Evolutionary conservation across 768 basidiomycete species (phyloP).

Genomic region (Lentinula aciculospora): DNA sequence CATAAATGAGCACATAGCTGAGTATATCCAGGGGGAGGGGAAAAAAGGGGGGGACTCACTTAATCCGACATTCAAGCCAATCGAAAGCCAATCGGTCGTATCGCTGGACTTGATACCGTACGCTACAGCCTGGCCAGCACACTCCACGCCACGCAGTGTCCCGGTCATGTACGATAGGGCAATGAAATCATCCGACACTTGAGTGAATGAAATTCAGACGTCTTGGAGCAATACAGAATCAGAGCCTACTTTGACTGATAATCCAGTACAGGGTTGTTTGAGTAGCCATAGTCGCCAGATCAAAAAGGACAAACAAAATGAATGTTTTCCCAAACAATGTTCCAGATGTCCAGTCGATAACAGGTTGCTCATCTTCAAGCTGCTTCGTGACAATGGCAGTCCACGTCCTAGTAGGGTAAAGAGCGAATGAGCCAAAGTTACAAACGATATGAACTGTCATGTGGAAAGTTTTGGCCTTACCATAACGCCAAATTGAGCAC

Average conservation of each 20-base stretch:
- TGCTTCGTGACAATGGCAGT: constrained; percentile 25
- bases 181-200: constrained; percentile 29
- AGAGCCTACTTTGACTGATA: constrained; percentile 20
- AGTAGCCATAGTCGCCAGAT: constrained; percentile 27
- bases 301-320: constrained; percentile 23
- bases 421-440: background rate
- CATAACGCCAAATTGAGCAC: constrained; percentile 23
- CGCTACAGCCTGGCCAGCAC: constrained; percentile 27
- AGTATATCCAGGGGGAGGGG: background rate
- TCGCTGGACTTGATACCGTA: constrained; percentile 26
- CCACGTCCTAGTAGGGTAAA: constrained; percentile 19
- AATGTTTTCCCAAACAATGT: constrained; percentile 23
- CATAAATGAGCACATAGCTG: background rate
- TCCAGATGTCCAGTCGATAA: constrained; percentile 27
- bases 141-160: constrained; percentile 25
- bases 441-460: too few relatives aligned
- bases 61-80: constrained; percentile 26
- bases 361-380: constrained; percentile 21
- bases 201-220: background rate
- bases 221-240: background rate
- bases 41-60: constrained; percentile 20
- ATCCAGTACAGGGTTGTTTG: constrained; percentile 28
- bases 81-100: constrained; percentile 27
- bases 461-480: constrained; percentile 2
- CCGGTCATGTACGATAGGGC: constrained; percentile 28